Base-by-base conservation (phyloP, 306 rosid species). In the Dicorynia guianensis region DNA sequence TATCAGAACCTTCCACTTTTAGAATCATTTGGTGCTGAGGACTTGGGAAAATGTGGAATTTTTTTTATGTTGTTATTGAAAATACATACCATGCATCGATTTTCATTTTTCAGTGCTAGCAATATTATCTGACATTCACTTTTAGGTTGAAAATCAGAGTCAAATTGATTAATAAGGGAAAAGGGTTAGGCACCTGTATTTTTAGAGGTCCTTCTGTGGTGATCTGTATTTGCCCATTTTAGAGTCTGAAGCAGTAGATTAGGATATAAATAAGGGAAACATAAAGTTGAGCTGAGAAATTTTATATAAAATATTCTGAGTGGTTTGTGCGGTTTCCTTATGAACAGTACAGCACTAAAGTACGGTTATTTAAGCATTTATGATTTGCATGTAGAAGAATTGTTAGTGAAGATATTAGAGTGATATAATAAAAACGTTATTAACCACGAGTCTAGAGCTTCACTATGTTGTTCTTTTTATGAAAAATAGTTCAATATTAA, bases 41-140 rank as follows among this genome's bases (percentile, higher is more conserved):
- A n/a, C 38, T 55, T 61, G 49, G 69, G 42, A 78, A 18, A 66
- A 54, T 61, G 35, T 25, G 46, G 15, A 43, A 66, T 59, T 48
- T 6, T 39, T 55, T 39, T 63, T 25, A 64, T 15, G 5, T 65
- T 58, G 61, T 43, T 12, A 17, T 57, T 48, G 46, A 43, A 74
- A 63, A 25, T 46, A 8, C n/a, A 2, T 46, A 11, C 13, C 11
- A 10, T 10, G 11, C 11, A 46, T 7, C 30, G 2, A 25, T 25
- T 25, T 25, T 2, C 30, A 25, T 1, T 25, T 25, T 25, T 2
- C 30, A 25, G 44, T 53, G 67, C 54, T 34, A 14, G 74, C 42
- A 46, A 63, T 67, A 25, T 40, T n/a, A 17, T n/a, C 49, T 66
- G 13, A 39, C 20, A n/a, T 48, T n/a, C 19, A 30, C 54, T 4